phyloP scores from a whole-genome alignment of 2,329 filamentous ascomycete species.

The Xylaria multiplex region DNA sequence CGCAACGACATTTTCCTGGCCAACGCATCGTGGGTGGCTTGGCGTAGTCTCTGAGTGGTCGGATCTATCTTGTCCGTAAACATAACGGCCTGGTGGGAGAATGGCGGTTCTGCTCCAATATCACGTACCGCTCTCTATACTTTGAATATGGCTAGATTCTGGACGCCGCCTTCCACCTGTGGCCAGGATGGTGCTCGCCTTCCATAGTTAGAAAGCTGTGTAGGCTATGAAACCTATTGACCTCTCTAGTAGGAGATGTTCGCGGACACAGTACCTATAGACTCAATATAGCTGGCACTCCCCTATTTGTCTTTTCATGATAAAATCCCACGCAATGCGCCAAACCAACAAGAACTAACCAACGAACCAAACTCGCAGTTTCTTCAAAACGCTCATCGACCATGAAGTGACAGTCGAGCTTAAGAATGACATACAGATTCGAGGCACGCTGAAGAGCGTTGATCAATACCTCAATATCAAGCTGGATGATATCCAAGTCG shows the following conservation, averaged over 20 bases:
- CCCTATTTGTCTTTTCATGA: background rate
- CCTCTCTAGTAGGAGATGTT: background rate
- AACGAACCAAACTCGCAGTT: constrained; percentile 63
- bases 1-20: background rate
- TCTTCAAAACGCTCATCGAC: constrained; percentile 99
- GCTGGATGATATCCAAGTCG: constrained; percentile 91
- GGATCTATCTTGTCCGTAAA: background rate
- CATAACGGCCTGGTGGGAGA: background rate
- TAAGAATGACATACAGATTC: constrained; percentile 98
- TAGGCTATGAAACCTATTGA: background rate
- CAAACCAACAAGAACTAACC: constrained; percentile 14
- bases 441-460: constrained; percentile 93
- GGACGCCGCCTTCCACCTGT: background rate
- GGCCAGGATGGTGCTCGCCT: background rate
- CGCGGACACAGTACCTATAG: too few species aligned
- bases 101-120: background rate
- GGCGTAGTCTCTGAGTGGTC: background rate
- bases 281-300: too few species aligned
- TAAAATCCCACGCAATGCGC: background rate
- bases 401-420: constrained; percentile 97
- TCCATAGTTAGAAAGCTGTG: background rate
- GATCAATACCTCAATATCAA: constrained; percentile 99
- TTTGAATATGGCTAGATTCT: background rate
- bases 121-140: background rate
- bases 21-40: background rate